A percentile compares a stretch with the other conserved stretches of the same genome.
Conservation (phyloP, 495 filamentous ascomycete species). For the Xylaria longipes region DNA sequence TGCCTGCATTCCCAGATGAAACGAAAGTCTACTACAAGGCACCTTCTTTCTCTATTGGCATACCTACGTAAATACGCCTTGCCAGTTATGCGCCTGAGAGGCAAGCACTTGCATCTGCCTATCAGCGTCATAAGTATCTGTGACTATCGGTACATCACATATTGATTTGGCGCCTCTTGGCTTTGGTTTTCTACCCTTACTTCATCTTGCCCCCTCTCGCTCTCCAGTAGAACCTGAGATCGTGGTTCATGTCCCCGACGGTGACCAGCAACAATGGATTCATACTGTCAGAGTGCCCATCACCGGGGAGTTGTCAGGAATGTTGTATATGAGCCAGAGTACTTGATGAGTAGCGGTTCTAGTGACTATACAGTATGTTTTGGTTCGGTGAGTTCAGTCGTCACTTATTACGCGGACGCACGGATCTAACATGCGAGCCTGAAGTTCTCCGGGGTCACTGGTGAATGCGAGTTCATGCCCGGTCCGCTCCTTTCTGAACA, state of each 20-base stretch:
- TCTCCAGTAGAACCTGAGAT: not conserved
- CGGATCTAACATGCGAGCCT: not conserved
- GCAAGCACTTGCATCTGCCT: not conserved
- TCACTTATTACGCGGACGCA: not conserved
- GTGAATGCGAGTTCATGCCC: slow-evolving; percentile 1
- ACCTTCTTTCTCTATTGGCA: too few species aligned
- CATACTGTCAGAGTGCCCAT: not conserved
- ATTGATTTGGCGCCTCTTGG: not conserved
- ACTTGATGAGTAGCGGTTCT: not conserved
- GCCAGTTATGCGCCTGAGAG: not conserved
- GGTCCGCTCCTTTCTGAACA: not conserved
- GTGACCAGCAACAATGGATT: not conserved
- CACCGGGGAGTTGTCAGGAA: not conserved
- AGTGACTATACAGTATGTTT: not conserved
- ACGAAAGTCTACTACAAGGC: not conserved
- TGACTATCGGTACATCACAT: not conserved
- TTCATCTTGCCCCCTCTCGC: not conserved
- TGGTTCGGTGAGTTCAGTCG: not conserved
- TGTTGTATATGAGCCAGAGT: not conserved
- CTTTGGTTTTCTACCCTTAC: not conserved
- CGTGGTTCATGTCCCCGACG: not conserved
- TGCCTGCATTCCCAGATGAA: not conserved
- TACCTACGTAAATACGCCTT: not conserved
- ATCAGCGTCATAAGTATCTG: not conserved
- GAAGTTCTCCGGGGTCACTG: slow-evolving; percentile 15